Conservation (phyloP, 805 yeast species). For the Grigorovia yakushimaensis region DNA sequence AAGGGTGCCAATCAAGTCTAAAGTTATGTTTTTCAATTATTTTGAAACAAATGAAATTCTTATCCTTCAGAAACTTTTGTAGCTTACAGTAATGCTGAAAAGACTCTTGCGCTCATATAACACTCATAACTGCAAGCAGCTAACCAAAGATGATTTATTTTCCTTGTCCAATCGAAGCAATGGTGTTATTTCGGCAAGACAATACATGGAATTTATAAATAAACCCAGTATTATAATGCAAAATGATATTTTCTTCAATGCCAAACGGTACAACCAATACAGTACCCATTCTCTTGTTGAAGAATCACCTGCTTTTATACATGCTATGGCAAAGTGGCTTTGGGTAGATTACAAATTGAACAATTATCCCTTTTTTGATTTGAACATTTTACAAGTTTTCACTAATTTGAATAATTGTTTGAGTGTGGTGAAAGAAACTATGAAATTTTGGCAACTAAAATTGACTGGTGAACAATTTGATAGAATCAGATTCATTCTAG, state of each 20-base stretch:
- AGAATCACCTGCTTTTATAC: slow-evolving; percentile 4
- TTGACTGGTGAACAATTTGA: slow-evolving; percentile 16
- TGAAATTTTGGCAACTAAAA: slow-evolving; percentile 13
- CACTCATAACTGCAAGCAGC: background rate
- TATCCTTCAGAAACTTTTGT: background rate
- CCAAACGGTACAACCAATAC: background rate
- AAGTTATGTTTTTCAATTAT: background rate
- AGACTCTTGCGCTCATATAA: background rate
- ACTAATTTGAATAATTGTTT: slow-evolving; percentile 21
- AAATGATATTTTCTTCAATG: slow-evolving; percentile 1
- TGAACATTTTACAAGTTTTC: slow-evolving; percentile 30
- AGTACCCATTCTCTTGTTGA: slow-evolving; percentile 1
- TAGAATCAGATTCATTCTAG: slow-evolving; percentile 17
- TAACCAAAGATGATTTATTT: background rate
- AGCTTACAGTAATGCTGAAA: background rate
- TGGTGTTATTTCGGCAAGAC: slow-evolving; percentile 1
- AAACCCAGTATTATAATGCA: slow-evolving; percentile 2
- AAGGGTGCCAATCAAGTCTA: no score
- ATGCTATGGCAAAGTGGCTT: slow-evolving; percentile 59
- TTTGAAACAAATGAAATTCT: background rate
- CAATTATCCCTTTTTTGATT: slow-evolving; percentile 57
- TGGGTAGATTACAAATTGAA: slow-evolving; percentile 61
- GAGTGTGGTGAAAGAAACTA: slow-evolving; percentile 11
- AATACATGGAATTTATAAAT: slow-evolving; percentile 2
- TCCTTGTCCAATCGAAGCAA: background rate